A percentile compares a stretch with the other conserved stretches of the same genome.
Evolutionary conservation across 495 filamentous ascomycete species (phyloP).

Genomic region (Neurospora africana): DNA sequence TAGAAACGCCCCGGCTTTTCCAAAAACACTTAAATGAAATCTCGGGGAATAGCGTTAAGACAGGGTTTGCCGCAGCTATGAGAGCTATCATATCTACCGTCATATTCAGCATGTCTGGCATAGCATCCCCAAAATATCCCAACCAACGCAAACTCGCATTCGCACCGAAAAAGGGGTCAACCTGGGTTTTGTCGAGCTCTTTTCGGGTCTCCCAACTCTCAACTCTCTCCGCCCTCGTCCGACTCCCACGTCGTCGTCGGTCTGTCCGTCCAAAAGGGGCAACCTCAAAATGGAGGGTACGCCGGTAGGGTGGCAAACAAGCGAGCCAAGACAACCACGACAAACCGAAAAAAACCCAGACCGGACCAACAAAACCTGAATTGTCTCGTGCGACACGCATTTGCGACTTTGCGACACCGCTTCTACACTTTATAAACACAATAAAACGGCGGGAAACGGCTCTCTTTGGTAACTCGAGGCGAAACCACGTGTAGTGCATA

Average conservation of each 20-base stretch:
- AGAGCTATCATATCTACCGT: neutral
- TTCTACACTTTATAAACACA: no score
- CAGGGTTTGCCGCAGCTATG: neutral
- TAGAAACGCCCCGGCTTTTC: neutral
- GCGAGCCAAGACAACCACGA: neutral
- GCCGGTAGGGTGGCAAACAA: neutral
- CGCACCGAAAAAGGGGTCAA: neutral
- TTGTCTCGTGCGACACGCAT: neutral
- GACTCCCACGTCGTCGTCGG: neutral
- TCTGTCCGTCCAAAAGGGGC: neutral
- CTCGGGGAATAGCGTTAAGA: neutral
- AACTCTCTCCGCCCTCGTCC: neutral
- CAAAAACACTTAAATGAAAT: neutral
- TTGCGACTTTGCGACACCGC: neutral
- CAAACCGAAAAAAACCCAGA: neutral
- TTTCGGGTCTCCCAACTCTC: neutral
- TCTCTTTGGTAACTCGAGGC: no score
- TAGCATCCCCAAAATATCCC: neutral
- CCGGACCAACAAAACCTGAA: neutral
- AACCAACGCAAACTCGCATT: neutral
- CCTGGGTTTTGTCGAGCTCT: neutral
- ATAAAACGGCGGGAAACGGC: no score
- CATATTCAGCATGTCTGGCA: neutral
- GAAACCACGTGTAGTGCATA: no score
- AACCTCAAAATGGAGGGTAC: neutral